phyloP scores from a whole-genome alignment of 2,329 filamentous ascomycete species.

The Alternaria incomplexa region DNA sequence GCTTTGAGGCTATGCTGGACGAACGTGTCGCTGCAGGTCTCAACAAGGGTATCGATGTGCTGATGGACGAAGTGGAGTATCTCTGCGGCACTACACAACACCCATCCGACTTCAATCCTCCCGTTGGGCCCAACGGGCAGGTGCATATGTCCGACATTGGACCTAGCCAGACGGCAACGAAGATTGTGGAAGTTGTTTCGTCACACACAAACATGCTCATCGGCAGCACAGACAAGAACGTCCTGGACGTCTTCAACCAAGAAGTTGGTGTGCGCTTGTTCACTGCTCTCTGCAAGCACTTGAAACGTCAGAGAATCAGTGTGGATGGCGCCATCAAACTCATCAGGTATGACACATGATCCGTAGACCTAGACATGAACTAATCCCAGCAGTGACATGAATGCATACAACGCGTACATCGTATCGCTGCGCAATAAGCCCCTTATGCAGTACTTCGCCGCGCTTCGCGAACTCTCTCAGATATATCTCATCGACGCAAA shows the following conservation, averaged over 20 bases:
- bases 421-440: slow-evolving; percentile 81
- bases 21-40: slow-evolving; percentile 94
- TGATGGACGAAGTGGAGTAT: slow-evolving; percentile 98
- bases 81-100: slow-evolving; percentile 86
- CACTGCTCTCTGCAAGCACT: slow-evolving; percentile 90
- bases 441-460: slow-evolving; percentile 87
- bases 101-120: slow-evolving; percentile 89
- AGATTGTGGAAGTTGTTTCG: slow-evolving; percentile 83
- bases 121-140: slow-evolving; percentile 43
- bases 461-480: slow-evolving; percentile 88
- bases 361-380: background rate
- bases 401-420: slow-evolving; percentile 87
- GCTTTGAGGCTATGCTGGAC: slow-evolving; percentile 98
- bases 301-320: slow-evolving; percentile 93
- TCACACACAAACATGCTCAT: slow-evolving; percentile 91
- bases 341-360: slow-evolving; percentile 64
- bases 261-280: slow-evolving; percentile 95
- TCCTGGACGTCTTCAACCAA: slow-evolving; percentile 97
- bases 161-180: slow-evolving; percentile 77
- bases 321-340: slow-evolving; percentile 88
- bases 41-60: slow-evolving; percentile 96
- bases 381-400: slow-evolving; percentile 74
- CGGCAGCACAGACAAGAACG: slow-evolving; percentile 95
- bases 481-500: slow-evolving; percentile 89
- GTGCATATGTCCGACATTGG: slow-evolving; percentile 64